Evolutionary conservation across 2,329 filamentous ascomycete species (phyloP).

Genomic region (Colletotrichum melonis): DNA sequence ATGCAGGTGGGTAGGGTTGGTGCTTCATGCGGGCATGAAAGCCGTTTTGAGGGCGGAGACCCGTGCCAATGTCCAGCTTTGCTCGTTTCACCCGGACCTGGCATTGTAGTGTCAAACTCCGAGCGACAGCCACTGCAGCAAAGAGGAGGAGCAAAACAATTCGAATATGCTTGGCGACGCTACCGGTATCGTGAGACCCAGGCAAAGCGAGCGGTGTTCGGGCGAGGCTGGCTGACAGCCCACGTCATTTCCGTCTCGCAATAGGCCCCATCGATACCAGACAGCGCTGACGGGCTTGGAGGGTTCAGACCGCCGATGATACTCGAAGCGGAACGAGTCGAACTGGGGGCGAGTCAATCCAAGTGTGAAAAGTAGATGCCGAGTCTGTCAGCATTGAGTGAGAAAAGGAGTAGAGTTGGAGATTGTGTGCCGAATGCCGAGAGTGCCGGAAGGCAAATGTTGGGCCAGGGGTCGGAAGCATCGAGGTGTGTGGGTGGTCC

Average conservation of each 20-base stretch:
- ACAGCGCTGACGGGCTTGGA: constrained; percentile 8
- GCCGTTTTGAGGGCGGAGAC: constrained; percentile 32
- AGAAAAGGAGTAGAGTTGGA: not conserved
- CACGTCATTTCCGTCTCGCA: constrained; percentile 7
- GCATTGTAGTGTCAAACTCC: constrained; percentile 10
- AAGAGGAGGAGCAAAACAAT: constrained; percentile 1
- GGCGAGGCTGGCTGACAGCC: constrained; percentile 9
- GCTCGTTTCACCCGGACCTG: constrained; percentile 29
- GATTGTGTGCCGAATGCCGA: constrained; percentile 25
- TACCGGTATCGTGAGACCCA: not conserved
- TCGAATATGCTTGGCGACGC: constrained; percentile 7
- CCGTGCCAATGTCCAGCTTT: constrained; percentile 26
- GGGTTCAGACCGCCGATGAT: constrained; percentile 25
- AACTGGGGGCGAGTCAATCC: constrained; percentile 10
- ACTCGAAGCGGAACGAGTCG: constrained; percentile 30
- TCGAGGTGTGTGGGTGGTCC: not conserved
- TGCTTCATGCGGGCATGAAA: constrained; percentile 21
- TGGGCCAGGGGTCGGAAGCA: not conserved
- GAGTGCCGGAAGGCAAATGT: not conserved
- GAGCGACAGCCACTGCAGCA: constrained; percentile 13
- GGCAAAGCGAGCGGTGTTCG: not conserved
- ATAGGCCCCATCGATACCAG: not conserved
- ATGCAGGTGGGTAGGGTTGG: constrained; percentile 31
- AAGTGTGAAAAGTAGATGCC: not conserved
- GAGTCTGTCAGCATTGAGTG: not conserved